Evolutionary conservation across 192 early-diverging fungal genomes (phyloP).

Genomic region (Coemansia sp.): DNA sequence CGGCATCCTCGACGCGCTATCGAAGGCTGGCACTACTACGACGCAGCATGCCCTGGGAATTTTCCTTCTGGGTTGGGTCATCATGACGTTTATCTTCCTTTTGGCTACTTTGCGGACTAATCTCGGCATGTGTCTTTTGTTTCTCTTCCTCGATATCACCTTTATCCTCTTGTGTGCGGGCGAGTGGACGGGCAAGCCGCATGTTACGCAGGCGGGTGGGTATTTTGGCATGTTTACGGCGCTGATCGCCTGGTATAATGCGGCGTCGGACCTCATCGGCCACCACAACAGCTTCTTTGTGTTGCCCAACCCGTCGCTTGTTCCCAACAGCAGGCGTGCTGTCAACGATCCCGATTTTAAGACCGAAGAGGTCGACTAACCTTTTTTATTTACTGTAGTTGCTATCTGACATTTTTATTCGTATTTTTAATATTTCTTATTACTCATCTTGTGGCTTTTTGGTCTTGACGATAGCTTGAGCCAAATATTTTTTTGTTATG

Average conservation of each 20-base stretch:
- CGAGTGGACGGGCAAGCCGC: conserved; percentile 53
- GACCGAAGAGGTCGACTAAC: conserved; percentile 25
- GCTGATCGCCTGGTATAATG: conserved; percentile 75
- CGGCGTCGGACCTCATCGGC: conserved; percentile 62
- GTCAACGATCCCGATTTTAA: conserved; percentile 33
- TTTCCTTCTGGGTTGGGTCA: conserved; percentile 65
- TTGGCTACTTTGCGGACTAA: conserved; percentile 65
- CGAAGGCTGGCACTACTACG: conserved; percentile 33
- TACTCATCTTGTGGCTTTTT: neutral
- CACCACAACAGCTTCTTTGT: conserved; percentile 56
- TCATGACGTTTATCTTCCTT: conserved; percentile 71
- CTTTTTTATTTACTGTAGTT: neutral
- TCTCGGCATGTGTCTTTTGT: conserved; percentile 62
- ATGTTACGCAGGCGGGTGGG: conserved; percentile 64
- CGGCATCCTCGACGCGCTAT: conserved; percentile 45
- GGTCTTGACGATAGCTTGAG: neutral
- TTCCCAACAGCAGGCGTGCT: conserved; percentile 7
- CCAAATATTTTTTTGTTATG: neutral
- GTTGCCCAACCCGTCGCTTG: conserved; percentile 57
- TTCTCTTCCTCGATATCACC: conserved; percentile 66
- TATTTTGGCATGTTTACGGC: conserved; percentile 74
- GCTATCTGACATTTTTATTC: neutral
- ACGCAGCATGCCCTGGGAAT: conserved; percentile 58
- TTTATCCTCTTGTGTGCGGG: conserved; percentile 69
- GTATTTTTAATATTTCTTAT: conserved; percentile 3